These are phyloP conservation scores for Colletotrichum sp. DNA, from an alignment of 2,329 filamentous ascomycete species.

Conservation along the genomic window DNA sequence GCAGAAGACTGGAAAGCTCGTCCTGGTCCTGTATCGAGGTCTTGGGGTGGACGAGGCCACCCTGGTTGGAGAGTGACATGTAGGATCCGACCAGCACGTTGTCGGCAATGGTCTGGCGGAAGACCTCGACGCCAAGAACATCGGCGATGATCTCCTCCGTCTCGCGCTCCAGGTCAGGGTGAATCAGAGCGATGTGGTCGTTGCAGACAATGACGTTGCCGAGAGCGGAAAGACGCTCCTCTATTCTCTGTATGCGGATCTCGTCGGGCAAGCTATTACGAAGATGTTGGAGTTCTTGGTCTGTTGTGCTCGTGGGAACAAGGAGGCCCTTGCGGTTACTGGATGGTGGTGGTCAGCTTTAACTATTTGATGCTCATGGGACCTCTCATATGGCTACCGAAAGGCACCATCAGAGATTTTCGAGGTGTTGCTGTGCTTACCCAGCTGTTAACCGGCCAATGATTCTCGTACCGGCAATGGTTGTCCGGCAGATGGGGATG, in stretches of 20 bases:
- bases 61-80: slow-evolving; percentile 95
- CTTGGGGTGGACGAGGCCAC: slow-evolving; percentile 96
- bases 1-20: slow-evolving; percentile 89
- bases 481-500: slow-evolving; percentile 95
- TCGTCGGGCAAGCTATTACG: slow-evolving; percentile 91
- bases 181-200: slow-evolving; percentile 95
- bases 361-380: neutral
- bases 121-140: slow-evolving; percentile 86
- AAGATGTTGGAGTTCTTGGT: slow-evolving; percentile 97
- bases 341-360: slow-evolving; percentile 11
- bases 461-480: slow-evolving; percentile 95
- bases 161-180: slow-evolving; percentile 96
- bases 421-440: slow-evolving; percentile 46
- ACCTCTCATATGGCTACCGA: neutral
- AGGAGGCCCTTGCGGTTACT: slow-evolving; percentile 96
- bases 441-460: slow-evolving; percentile 94
- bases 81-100: slow-evolving; percentile 97
- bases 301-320: slow-evolving; percentile 93
- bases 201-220: slow-evolving; percentile 97
- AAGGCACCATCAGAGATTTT: neutral
- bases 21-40: slow-evolving; percentile 98
- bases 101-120: slow-evolving; percentile 93
- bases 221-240: slow-evolving; percentile 93
- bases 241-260: slow-evolving; percentile 95
- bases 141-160: slow-evolving; percentile 99